Evolutionary conservation across 495 filamentous ascomycete species (phyloP).

Genomic region (Penicillium chermesinum): DNA sequence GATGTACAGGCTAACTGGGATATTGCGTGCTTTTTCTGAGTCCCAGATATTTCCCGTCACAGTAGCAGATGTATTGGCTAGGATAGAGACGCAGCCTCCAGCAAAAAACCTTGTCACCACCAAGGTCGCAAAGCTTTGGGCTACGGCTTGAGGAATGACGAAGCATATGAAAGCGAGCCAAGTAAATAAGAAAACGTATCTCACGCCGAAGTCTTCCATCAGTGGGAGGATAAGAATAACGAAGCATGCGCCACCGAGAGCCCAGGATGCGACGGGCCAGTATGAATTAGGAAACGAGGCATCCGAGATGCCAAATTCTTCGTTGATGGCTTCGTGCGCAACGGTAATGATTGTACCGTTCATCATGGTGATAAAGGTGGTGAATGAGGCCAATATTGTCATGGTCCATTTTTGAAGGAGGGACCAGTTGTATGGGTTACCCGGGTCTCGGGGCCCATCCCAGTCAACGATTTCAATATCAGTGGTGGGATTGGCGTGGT

Average conservation of each 20-base stretch:
- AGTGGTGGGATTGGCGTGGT: constrained; percentile 14
- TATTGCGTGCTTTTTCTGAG: constrained; percentile 30
- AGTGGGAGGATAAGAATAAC: constrained; percentile 47
- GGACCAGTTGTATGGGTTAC: constrained; percentile 61
- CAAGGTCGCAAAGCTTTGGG: constrained; percentile 47
- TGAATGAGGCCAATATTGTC: constrained; percentile 21
- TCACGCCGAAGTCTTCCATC: constrained; percentile 48
- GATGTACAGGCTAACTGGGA: constrained; percentile 47
- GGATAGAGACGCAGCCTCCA: constrained; percentile 42
- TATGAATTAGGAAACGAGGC: constrained; percentile 46
- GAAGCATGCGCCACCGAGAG: constrained; percentile 40
- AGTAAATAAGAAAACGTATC: constrained; percentile 38
- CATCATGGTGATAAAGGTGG: constrained; percentile 34
- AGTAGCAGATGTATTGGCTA: constrained; percentile 40
- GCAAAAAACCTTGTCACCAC: constrained; percentile 43
- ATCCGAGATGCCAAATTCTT: constrained; percentile 40
- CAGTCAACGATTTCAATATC: constrained; percentile 37
- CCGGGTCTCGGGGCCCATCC: constrained; percentile 47
- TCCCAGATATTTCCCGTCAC: constrained; percentile 49
- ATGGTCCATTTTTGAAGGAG: constrained; percentile 36
- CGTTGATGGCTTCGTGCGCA: constrained; percentile 34
- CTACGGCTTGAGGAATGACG: constrained; percentile 44
- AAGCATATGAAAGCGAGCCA: constrained; percentile 44
- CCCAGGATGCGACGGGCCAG: constrained; percentile 50
- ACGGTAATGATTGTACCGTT: constrained; percentile 44